A percentile compares a stretch with the other conserved stretches of the same genome.
Evolutionary conservation across 108 stramenopile species (phyloP).

Genomic region (Parietichytrium sp.): DNA sequence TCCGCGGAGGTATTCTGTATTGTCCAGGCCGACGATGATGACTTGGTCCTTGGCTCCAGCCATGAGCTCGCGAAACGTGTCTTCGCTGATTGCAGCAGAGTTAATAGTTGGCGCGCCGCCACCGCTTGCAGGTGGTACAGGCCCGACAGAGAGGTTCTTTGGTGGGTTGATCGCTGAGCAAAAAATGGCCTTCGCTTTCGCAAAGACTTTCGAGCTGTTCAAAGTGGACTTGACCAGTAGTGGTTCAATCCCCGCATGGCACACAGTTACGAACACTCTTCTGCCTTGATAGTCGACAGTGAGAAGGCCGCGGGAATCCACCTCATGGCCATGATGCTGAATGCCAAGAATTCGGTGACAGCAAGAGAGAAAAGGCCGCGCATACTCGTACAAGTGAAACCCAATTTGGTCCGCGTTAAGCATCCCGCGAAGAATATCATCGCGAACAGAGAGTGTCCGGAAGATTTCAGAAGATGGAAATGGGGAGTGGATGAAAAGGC

Average conservation of each 20-base stretch:
- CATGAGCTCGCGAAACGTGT: too few relatives aligned
- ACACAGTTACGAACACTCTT: constrained; percentile 31
- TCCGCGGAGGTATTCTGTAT: not conserved
- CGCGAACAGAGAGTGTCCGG: constrained; percentile 60
- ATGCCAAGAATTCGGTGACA: constrained; percentile 67
- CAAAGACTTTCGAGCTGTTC: not conserved
- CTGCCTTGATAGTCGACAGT: constrained; percentile 37
- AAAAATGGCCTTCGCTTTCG: not conserved
- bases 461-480: constrained; percentile 72
- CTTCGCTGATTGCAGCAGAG: too few relatives aligned
- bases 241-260: constrained; percentile 40
- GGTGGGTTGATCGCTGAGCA: too few relatives aligned
- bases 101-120: too few relatives aligned
- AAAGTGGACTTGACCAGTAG: not conserved
- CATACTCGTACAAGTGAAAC: constrained; percentile 73
- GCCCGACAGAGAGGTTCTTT: too few relatives aligned
- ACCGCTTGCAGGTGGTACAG: too few relatives aligned
- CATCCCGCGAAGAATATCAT: constrained; percentile 69
- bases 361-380: constrained; percentile 67
- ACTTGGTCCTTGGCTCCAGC: too few relatives aligned
- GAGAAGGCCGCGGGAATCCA: constrained; percentile 52
- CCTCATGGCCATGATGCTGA: constrained; percentile 76
- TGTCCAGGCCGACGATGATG: constrained; percentile 6
- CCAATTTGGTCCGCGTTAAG: constrained; percentile 69
- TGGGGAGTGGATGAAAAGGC: constrained; percentile 70